Evolutionary conservation across 208 protist species (phyloP), one percentile per base, ranked within the genome.

Genomic region (Porcisia deanei): DNA sequence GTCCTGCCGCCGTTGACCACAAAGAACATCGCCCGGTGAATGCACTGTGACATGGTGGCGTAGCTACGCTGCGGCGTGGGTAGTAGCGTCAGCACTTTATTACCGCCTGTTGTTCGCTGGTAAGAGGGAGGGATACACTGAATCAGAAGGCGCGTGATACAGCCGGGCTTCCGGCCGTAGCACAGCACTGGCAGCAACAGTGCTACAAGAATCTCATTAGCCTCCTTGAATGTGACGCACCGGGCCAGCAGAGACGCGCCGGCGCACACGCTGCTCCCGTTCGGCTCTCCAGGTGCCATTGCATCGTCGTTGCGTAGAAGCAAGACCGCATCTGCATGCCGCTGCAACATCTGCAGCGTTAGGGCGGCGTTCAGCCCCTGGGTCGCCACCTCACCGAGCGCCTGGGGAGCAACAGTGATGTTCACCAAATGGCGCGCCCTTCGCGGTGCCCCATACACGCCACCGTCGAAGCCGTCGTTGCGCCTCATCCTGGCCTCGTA

Each of bases 291-390:
- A 25, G 82, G 82, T 34, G 71, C 68, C 75, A 94, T 75, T 18
- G 76, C 88, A 61, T 96, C 93, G 61, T 94, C 90, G 73, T 97
- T 97, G 63, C 93, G 91, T 59, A 97, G 76, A 6, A 97, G 76
- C 0, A 97, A 3, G 0, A 94, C 76, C 16, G 90, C 93, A 74
- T 97, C 90, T 14, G 71, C 81, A 41, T 83, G 84, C 25, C 83
- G 65, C 64, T 89, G 83, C 63, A 97, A 71, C 20, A 84, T 71
- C 52, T 93, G 80, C 55, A 97, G 79, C 14, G 91, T 95, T 30
- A 97, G 80, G 0, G 90, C 81, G 0, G 86, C 82, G 79, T 97
- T 97, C 64, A 97, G 61, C 41, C 91, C 85, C 66, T 96, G 93
- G 45, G 84, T 91, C 43, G 91, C 85, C 12, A 95, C 73, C 82